These are phyloP conservation scores for Ceratocystis colombiana DNA, from an alignment of 2,329 filamentous ascomycete genomes.

Conservation along the genomic window DNA sequence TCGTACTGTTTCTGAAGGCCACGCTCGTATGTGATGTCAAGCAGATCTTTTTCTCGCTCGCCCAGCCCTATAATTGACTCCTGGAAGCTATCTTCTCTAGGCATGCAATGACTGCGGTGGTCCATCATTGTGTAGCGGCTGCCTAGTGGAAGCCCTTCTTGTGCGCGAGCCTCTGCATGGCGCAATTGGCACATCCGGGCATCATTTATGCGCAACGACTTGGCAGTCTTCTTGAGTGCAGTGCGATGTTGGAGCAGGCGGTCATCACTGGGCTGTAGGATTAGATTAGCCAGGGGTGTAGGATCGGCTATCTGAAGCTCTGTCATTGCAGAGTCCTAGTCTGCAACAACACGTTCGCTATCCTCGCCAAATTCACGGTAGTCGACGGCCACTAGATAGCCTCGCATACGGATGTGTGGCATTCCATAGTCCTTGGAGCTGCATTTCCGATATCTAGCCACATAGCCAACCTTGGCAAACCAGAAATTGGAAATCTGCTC, in stretches of 20 bases:
- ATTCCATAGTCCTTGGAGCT: conserved; percentile 65
- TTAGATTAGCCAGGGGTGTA: conserved; percentile 50
- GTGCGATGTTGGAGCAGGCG: conserved; percentile 43
- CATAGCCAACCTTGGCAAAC: conserved; percentile 45
- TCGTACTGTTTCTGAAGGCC: conserved; percentile 38
- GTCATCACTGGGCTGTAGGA: conserved; percentile 47
- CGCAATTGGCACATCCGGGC: conserved; percentile 51
- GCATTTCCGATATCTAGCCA: conserved; percentile 39
- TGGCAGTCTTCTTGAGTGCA: conserved; percentile 35
- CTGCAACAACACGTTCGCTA: conserved; percentile 29
- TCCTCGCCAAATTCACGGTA: conserved; percentile 31
- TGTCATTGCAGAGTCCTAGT: conserved; percentile 39
- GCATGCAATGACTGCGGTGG: conserved; percentile 40
- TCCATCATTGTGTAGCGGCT: conserved; percentile 52
- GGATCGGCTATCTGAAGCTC: conserved; percentile 45
- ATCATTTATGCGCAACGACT: conserved; percentile 31
- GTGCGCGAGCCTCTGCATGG: conserved; percentile 46
- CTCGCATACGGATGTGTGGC: conserved; percentile 56
- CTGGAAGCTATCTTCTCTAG: conserved; percentile 47
- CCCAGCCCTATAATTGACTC: conserved; percentile 43
- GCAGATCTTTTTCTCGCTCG: conserved; percentile 52
- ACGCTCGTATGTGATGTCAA: conserved; percentile 53
- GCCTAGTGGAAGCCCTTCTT: conserved; percentile 37
- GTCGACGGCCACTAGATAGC: conserved; percentile 51
- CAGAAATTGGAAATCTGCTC: conserved; percentile 36